A percentile compares a stretch with the other conserved stretches of the same genome.
phyloP scores from a whole-genome alignment of 2,329 filamentous ascomycete species.

The Cercospora janseana region DNA sequence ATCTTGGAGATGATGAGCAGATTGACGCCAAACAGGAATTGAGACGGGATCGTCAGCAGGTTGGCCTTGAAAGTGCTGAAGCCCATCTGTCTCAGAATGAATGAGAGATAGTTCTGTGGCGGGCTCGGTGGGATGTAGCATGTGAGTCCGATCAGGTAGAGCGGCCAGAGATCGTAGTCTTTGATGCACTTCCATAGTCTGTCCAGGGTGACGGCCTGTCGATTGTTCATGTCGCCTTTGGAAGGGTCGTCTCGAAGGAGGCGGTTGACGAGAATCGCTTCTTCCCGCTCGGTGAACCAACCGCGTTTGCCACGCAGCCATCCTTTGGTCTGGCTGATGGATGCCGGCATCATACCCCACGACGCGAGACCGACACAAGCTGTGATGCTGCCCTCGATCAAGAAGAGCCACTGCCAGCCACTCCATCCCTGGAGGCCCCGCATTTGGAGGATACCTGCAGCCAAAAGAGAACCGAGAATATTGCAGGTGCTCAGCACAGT shows the following conservation, averaged over 20 bases:
- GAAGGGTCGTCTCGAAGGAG: slow-evolving; percentile 59
- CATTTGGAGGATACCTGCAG: slow-evolving; percentile 52
- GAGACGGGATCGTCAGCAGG: slow-evolving; percentile 58
- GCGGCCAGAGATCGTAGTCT: slow-evolving; percentile 44
- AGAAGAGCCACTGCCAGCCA: slow-evolving; percentile 33
- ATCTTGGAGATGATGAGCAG: slow-evolving; percentile 52
- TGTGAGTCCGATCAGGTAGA: slow-evolving; percentile 24
- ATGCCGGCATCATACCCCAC: slow-evolving; percentile 42
- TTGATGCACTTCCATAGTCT: slow-evolving; percentile 29
- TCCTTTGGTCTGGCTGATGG: slow-evolving; percentile 61
- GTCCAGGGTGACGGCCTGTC: slow-evolving; percentile 53
- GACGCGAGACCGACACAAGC: slow-evolving; percentile 33
- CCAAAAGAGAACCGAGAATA: slow-evolving; percentile 47
- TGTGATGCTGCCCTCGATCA: slow-evolving; percentile 37
- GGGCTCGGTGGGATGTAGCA: slow-evolving; percentile 54
- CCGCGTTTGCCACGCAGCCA: slow-evolving; percentile 66
- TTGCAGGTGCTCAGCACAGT: slow-evolving; percentile 32
- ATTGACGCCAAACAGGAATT: slow-evolving; percentile 27
- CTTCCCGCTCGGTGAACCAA: slow-evolving; percentile 56
- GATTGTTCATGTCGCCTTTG: slow-evolving; percentile 57
- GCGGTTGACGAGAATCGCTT: slow-evolving; percentile 64
- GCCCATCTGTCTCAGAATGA: slow-evolving; percentile 36
- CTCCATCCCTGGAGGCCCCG: slow-evolving; percentile 33
- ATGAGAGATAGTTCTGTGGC: slow-evolving; percentile 56
- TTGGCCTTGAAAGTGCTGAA: slow-evolving; percentile 61